Evolutionary conservation across 331 rosid species (phyloP), one percentile per base, ranked within the genome.

Genomic region (Quercus phellos): DNA sequence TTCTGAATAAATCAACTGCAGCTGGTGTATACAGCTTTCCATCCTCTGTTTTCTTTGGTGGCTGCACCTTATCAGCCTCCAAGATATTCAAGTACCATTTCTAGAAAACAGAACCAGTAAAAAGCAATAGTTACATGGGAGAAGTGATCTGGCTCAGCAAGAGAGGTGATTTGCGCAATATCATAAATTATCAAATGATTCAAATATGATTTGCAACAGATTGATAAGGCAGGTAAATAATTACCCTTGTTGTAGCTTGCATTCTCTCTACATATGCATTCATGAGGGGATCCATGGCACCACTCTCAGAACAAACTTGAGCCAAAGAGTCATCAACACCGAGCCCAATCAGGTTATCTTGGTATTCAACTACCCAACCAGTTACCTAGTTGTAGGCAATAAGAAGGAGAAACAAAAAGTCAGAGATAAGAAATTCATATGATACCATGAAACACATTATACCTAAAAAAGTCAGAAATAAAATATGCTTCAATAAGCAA

Each of bases 241-340:
- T 76, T 90, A 94, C 99, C 92, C 89, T 90, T 74, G 98, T 92
- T 26, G 96, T 94, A 68, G 98, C 99, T 85, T 94, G 98, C 99
- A 94, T 92, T 88, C 98, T 85, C 83, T 94, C 99, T 51, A 92
- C 97, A 83, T 92, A 94, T 1, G 99, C 88, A 73, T 94, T 92
- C 99, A 94, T 91, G 34, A 94, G 91, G 74, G 98, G 98, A 83
- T 94, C 99, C 99, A 94, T 88, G 76, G 99, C 89, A 86, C 98
- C 99, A 81, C 99, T 89, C 88, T 94, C 99, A 35, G 98, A 92
- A 84, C 99, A 94, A 43, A 92, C 98, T 88, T 94, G 98, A 73
- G 99, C 94, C 55, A 94, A 84, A 80, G 97, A 85, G 74, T 91
- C 96, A 17, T 94, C 99, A 60, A 94, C 97, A 51, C 96, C 98